Evolutionary conservation across 805 yeast genomes (phyloP), one percentile per base, ranked within the genome.

Genomic region (Cyberlindnera americana): DNA sequence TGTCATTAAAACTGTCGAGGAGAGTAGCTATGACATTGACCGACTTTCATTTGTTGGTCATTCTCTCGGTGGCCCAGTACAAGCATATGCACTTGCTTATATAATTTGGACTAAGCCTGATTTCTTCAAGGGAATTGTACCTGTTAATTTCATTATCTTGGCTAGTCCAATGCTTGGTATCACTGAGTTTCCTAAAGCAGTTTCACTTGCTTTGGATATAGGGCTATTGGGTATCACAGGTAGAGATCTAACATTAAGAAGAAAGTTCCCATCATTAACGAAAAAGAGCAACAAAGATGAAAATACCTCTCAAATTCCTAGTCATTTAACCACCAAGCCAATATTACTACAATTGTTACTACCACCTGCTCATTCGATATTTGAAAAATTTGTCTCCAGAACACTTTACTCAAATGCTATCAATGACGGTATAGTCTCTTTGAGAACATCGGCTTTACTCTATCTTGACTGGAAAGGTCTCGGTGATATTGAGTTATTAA

Each of bases 151-250:
- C 53, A 72, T 93, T 24, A 72, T 93, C 0, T 50, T 93, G 50
- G 97, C 99, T 0, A 75, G 95, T 4, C 99, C 99, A 0, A 70
- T 88, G 53, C 65, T 93, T 12, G 99, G 99, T 0, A 80, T 93
- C 3, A 79, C 84, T 43, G 99, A 93, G 47, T 86, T 87, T 57
- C 96, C 98, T 0, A 74, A 77, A 3, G 87, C 84, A 57, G 84
- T 91, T 12, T 86, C 89, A 43, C 57, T 89, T 35, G 95, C 93
- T 0, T 67, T 93, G 11, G 87, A 82, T 64, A 73, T 90, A 25
- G 99, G 99, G 0, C 70, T 89, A 17, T 81, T 89, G n/a, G 99
- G 99, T 4, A 75, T 77, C 46, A 85, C 97, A 0, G 99, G 99
- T 5, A 82, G 87, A 50, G 99, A 93, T 58, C 65, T 93, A 43